A percentile compares a stretch with the other conserved stretches of the same genome.
phyloP scores from a whole-genome alignment of 1,284 basidiomycete genomes.

The Cerrena zonata region DNA sequence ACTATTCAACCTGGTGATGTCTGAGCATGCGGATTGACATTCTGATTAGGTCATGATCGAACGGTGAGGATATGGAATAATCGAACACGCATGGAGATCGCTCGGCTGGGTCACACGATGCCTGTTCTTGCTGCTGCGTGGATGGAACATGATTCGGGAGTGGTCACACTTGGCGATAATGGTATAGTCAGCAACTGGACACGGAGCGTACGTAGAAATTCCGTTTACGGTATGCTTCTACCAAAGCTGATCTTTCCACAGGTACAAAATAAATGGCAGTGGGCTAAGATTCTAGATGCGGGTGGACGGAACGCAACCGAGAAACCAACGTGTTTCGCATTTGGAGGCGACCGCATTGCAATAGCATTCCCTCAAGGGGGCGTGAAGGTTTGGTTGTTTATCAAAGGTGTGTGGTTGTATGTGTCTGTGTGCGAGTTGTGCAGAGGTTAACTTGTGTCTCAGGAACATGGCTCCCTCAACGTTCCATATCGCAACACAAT shows the following conservation, averaged over 20 bases:
- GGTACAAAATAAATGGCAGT: constrained; percentile 52
- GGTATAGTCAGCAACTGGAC: constrained; percentile 57
- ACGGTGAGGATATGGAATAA: constrained; percentile 54
- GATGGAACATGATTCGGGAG: constrained; percentile 50
- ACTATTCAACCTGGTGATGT: too few relatives aligned
- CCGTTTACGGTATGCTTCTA: background rate
- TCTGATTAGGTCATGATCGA: constrained; percentile 40
- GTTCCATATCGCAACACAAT: constrained; percentile 54
- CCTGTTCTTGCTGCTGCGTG: constrained; percentile 45
- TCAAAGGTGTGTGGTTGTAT: constrained; percentile 38
- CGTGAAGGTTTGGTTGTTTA: constrained; percentile 61
- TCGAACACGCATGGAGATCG: constrained; percentile 36
- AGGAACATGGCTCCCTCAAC: constrained; percentile 56
- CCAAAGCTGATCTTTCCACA: constrained; percentile 16
- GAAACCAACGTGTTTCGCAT: constrained; percentile 49
- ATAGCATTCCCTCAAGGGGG: constrained; percentile 52
- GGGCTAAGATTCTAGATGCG: constrained; percentile 47
- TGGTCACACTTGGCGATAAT: constrained; percentile 50
- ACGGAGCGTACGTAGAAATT: constrained; percentile 32
- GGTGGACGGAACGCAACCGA: constrained; percentile 27
- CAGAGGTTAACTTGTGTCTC: background rate
- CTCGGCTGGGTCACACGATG: constrained; percentile 35
- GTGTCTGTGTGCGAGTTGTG: background rate
- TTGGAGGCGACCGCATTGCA: constrained; percentile 50
- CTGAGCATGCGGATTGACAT: background rate